Evolutionary conservation across 2,329 filamentous ascomycete genomes (phyloP).

Genomic region (Colletotrichum neosansevieriae): DNA sequence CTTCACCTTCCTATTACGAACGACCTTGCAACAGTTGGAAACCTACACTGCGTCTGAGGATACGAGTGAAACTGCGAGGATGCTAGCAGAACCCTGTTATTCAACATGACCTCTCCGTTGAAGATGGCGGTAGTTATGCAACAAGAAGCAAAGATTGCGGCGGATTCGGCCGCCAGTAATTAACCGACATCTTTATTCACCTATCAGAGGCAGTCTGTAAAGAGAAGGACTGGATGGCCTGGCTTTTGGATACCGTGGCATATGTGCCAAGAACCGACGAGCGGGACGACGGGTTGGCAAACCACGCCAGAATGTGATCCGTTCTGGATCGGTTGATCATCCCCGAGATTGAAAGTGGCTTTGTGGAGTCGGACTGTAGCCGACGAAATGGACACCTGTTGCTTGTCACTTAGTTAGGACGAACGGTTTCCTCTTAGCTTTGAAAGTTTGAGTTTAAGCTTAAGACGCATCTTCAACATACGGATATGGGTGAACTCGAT

Average conservation of each 20-base stretch:
- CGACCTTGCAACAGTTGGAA: not conserved
- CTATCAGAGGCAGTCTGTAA: not conserved
- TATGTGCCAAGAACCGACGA: not conserved
- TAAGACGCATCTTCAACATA: not conserved
- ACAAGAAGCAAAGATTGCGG: too few species aligned
- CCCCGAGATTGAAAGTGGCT: constrained; percentile 4
- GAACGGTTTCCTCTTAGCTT: not conserved
- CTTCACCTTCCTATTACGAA: not conserved
- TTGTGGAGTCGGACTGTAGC: not conserved
- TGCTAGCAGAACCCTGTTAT: too few species aligned
- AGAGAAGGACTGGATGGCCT: not conserved
- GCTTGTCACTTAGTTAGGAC: not conserved
- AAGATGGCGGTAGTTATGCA: too few species aligned
- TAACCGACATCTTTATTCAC: not conserved
- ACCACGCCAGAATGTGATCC: not conserved
- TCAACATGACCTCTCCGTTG: too few species aligned
- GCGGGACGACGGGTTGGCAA: not conserved
- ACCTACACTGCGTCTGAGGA: too few species aligned
- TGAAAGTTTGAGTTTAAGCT: not conserved
- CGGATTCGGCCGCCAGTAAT: not conserved
- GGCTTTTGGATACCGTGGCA: not conserved
- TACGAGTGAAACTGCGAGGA: too few species aligned
- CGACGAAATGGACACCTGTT: not conserved
- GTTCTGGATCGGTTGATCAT: constrained; percentile 5
- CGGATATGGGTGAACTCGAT: not conserved